Conservation (phyloP, 805 yeast genomes). For the Komagataella mondaviorum region DNA sequence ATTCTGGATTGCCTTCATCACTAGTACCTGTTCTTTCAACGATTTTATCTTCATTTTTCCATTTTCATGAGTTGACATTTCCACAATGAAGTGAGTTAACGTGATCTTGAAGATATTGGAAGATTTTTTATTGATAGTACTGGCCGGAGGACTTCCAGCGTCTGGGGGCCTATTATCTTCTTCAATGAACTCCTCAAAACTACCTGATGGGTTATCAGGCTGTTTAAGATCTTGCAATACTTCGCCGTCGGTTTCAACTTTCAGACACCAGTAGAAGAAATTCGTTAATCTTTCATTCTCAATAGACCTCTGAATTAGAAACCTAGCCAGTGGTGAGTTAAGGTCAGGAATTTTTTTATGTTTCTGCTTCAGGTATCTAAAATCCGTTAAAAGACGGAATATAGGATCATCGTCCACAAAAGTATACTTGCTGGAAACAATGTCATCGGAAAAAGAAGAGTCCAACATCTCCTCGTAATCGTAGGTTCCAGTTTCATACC, state of each 20-base stretch:
- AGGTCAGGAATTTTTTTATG: constrained; percentile 10
- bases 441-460: not conserved
- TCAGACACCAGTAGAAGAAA: constrained; percentile 83
- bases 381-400: constrained; percentile 12
- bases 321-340: constrained; percentile 54
- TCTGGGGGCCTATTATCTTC: constrained; percentile 8
- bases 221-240: not conserved
- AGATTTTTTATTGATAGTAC: not conserved
- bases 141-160: constrained; percentile 1
- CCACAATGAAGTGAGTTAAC: constrained; percentile 14
- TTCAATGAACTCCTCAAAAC: not conserved
- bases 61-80: constrained; percentile 10
- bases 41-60: constrained; percentile 16
- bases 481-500: constrained; percentile 41
- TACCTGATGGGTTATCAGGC: not conserved
- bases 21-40: constrained; percentile 41
- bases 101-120: constrained; percentile 12
- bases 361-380: constrained; percentile 5
- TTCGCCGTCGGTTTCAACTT: constrained; percentile 73
- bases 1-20: constrained; percentile 51
- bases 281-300: constrained; percentile 59
- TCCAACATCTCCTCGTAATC: constrained; percentile 3
- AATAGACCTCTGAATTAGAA: constrained; percentile 61
- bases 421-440: constrained; percentile 18
- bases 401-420: constrained; percentile 16